phyloP scores from a whole-genome alignment of 2,329 filamentous ascomycete species.

The Neonectria faginata region DNA sequence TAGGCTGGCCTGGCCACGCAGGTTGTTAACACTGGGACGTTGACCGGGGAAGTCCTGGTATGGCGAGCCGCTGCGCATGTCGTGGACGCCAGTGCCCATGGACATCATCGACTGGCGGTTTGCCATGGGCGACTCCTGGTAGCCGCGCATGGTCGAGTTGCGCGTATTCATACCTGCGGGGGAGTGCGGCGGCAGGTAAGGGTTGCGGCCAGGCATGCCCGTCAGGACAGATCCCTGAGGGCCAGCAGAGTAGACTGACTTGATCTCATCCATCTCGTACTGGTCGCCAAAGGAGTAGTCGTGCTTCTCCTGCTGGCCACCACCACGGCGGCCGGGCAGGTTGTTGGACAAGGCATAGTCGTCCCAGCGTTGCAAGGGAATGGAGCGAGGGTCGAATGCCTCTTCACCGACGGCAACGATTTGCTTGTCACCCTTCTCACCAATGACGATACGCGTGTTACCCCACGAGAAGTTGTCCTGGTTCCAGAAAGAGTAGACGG shows the following conservation, averaged over 20 bases:
- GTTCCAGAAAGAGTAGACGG: conserved; percentile 99
- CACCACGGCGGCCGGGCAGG: conserved; percentile 88
- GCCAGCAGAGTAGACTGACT: conserved; percentile 93
- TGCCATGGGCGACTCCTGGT: conserved; percentile 63
- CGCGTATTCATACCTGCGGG: conserved; percentile 73
- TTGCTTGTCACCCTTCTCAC: conserved; percentile 91
- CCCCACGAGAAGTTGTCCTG: conserved; percentile 99
- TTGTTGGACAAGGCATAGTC: conserved; percentile 91
- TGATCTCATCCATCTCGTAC: conserved; percentile 98
- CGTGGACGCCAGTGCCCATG: conserved; percentile 61
- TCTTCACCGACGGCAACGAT: conserved; percentile 89
- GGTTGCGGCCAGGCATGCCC: conserved; percentile 78
- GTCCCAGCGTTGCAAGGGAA: conserved; percentile 96
- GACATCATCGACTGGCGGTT: conserved; percentile 81
- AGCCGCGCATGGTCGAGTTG: conserved; percentile 59
- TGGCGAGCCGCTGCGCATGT: conserved; percentile 65
- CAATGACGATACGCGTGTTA: conserved; percentile 97
- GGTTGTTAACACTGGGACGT: conserved; percentile 73
- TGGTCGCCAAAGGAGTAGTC: conserved; percentile 77
- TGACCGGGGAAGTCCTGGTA: conserved; percentile 67
- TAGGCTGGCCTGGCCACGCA: conserved; percentile 60
- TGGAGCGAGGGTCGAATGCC: conserved; percentile 89
- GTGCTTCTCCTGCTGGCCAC: conserved; percentile 70
- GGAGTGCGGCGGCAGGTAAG: conserved; percentile 86
- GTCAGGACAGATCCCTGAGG: conserved; percentile 89